phyloP scores from a whole-genome alignment of 2,329 filamentous ascomycete genomes.

The Gnomoniopsis sp. region DNA sequence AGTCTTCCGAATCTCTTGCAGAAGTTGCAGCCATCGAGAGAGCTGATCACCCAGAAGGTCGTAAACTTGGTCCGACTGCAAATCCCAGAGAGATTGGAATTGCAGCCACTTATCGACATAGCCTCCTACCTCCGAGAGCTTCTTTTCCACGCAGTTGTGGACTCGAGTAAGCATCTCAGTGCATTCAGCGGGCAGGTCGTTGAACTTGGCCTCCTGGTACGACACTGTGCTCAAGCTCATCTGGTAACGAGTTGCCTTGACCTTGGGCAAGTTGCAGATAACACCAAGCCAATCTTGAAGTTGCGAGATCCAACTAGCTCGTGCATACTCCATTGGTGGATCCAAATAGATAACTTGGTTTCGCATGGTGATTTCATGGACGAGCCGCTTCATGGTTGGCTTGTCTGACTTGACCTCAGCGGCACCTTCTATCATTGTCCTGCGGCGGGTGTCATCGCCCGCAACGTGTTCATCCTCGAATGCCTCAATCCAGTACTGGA shows the following conservation, averaged over 20 bases:
- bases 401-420: slow-evolving; percentile 42
- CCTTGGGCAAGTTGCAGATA: slow-evolving; percentile 87
- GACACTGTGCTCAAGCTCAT: slow-evolving; percentile 71
- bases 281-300: slow-evolving; percentile 91
- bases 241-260: slow-evolving; percentile 93
- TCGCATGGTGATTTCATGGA: slow-evolving; percentile 94
- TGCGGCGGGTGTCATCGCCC: slow-evolving; percentile 48
- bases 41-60: slow-evolving; percentile 88
- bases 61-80: slow-evolving; percentile 94
- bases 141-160: slow-evolving; percentile 79
- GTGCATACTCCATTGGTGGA: slow-evolving; percentile 85
- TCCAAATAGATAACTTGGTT: slow-evolving; percentile 98
- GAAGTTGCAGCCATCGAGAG: slow-evolving; percentile 85
- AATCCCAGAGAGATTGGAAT: slow-evolving; percentile 97
- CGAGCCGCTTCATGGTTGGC: slow-evolving; percentile 68
- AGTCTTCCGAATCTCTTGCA: slow-evolving; percentile 96
- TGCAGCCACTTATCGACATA: slow-evolving; percentile 99
- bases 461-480: slow-evolving; percentile 64
- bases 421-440: slow-evolving; percentile 39
- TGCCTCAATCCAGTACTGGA: slow-evolving; percentile 80
- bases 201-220: slow-evolving; percentile 70
- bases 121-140: slow-evolving; percentile 71
- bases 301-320: slow-evolving; percentile 90
- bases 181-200: slow-evolving; percentile 79
- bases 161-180: slow-evolving; percentile 75